Evolutionary conservation across 2,329 filamentous ascomycete genomes (phyloP).

Genomic region (Colletotrichum filicis): DNA sequence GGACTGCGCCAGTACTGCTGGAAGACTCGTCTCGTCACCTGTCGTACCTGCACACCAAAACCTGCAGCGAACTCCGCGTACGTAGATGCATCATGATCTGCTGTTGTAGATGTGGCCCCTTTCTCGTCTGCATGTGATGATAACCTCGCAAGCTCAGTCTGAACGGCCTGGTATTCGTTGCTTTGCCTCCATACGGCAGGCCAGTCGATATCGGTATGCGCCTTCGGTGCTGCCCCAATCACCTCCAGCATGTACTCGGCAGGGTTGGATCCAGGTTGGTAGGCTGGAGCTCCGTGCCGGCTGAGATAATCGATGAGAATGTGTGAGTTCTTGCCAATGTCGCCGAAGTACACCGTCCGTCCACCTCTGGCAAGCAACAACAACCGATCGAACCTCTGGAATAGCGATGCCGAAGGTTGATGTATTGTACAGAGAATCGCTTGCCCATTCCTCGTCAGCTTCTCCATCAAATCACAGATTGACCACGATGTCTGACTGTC

Average conservation of each 20-base stretch:
- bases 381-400: constrained; percentile 35
- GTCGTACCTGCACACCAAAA: constrained; percentile 67
- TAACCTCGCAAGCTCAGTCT: constrained; percentile 5
- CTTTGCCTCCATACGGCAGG: constrained; percentile 55
- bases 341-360: constrained; percentile 63
- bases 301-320: constrained; percentile 63
- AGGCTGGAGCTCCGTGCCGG: constrained; percentile 57
- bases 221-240: constrained; percentile 51
- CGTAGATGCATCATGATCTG: neutral
- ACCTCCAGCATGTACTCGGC: constrained; percentile 59
- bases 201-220: constrained; percentile 60
- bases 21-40: constrained; percentile 74
- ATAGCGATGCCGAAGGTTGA: constrained; percentile 34
- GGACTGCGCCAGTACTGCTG: constrained; percentile 84
- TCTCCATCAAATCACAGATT: constrained; percentile 76
- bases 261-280: constrained; percentile 59
- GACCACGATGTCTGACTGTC: constrained; percentile 82
- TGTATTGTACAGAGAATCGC: constrained; percentile 48
- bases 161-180: constrained; percentile 46
- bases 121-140: constrained; percentile 23
- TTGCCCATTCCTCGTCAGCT: constrained; percentile 63
- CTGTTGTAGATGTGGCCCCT: neutral
- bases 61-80: constrained; percentile 69
- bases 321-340: constrained; percentile 60
- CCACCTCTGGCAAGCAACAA: constrained; percentile 29